These are phyloP conservation scores for Conringia planisiliqua DNA, from an alignment of 345 rosid genomes.

Conservation along the genomic window DNA sequence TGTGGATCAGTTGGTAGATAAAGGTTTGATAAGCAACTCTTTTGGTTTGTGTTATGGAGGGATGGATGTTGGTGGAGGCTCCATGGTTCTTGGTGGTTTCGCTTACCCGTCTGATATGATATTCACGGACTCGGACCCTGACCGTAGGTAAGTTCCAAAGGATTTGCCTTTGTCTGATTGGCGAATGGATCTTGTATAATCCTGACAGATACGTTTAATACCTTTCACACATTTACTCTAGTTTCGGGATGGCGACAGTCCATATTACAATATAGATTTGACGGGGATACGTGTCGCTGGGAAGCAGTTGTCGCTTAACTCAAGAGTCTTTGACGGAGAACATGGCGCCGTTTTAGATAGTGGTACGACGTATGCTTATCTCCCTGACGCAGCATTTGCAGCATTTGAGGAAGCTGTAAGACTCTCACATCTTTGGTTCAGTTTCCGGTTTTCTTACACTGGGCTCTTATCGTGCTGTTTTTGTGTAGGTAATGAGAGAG, in stretches of 20 bases:
- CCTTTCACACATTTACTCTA: slow-evolving; percentile 43
- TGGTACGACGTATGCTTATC: slow-evolving; percentile 90
- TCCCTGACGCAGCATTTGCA: slow-evolving; percentile 71
- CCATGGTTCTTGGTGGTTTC: slow-evolving; percentile 89
- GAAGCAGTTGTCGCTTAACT: slow-evolving; percentile 57
- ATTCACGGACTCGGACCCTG: slow-evolving; percentile 60
- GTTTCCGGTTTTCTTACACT: neutral
- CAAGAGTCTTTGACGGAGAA: slow-evolving; percentile 67
- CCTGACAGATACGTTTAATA: slow-evolving; percentile 55
- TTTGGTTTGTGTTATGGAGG: slow-evolving; percentile 96
- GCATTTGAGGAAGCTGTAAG: slow-evolving; percentile 82
- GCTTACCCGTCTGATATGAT: slow-evolving; percentile 62
- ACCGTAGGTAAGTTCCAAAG: slow-evolving; percentile 68
- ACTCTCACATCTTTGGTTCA: neutral
- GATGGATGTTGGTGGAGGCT: slow-evolving; percentile 88
- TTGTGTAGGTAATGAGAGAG: slow-evolving; percentile 59
- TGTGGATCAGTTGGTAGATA: slow-evolving; percentile 86
- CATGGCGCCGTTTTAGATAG: slow-evolving; percentile 81
- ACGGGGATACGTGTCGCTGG: slow-evolving; percentile 91
- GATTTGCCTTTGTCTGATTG: slow-evolving; percentile 29
- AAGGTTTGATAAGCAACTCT: slow-evolving; percentile 74
- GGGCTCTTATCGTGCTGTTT: neutral
- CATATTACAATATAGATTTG: slow-evolving; percentile 95
- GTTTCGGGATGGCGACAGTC: slow-evolving; percentile 38
- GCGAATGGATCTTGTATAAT: slow-evolving; percentile 34